phyloP scores from a whole-genome alignment of 352 stramenopile species.

The Phytophthora aleatoria region DNA sequence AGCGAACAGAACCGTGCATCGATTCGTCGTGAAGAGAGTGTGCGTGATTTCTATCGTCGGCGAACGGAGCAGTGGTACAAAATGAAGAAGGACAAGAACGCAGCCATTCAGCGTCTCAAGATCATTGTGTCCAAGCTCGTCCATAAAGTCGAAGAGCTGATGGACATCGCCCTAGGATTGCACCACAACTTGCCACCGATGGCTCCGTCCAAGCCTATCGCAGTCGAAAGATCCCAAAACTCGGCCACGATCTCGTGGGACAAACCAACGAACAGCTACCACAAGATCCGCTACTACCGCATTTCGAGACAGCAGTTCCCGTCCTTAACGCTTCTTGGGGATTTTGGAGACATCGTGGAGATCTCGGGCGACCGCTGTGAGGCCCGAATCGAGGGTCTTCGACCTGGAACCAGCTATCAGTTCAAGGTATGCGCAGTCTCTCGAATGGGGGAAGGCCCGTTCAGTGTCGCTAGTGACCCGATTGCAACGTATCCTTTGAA shows the following conservation, averaged over 20 bases:
- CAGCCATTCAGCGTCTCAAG: conserved; percentile 81
- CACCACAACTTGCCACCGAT: conserved; percentile 87
- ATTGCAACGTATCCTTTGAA: conserved; percentile 77
- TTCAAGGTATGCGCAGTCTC: conserved; percentile 88
- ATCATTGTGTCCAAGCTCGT: conserved; percentile 89
- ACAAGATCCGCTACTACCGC: conserved; percentile 85
- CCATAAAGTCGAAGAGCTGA: conserved; percentile 88
- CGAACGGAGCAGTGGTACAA: conserved; percentile 76
- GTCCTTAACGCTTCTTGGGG: conserved; percentile 80
- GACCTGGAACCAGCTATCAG: conserved; percentile 81
- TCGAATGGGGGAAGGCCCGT: conserved; percentile 86
- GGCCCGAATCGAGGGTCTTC: conserved; percentile 75
- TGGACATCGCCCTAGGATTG: conserved; percentile 87
- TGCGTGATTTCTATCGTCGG: conserved; percentile 64
- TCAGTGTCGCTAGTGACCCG: conserved; percentile 72
- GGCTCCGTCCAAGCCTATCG: conserved; percentile 59
- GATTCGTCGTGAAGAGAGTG: conserved; percentile 62
- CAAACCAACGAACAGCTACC: conserved; percentile 56
- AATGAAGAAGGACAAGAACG: conserved; percentile 87
- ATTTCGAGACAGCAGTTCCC: conserved; percentile 83
- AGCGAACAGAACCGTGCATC: conserved; percentile 55
- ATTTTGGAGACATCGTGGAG: conserved; percentile 83
- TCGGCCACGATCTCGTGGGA: conserved; percentile 79
- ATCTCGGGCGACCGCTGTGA: conserved; percentile 61
- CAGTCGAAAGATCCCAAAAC: conserved; percentile 73